Percentiles rank a stretch among this genome's conserved stretches.
Conservation (phyloP, 164 flowering plant genomes). For the Platanus orientalis region DNA sequence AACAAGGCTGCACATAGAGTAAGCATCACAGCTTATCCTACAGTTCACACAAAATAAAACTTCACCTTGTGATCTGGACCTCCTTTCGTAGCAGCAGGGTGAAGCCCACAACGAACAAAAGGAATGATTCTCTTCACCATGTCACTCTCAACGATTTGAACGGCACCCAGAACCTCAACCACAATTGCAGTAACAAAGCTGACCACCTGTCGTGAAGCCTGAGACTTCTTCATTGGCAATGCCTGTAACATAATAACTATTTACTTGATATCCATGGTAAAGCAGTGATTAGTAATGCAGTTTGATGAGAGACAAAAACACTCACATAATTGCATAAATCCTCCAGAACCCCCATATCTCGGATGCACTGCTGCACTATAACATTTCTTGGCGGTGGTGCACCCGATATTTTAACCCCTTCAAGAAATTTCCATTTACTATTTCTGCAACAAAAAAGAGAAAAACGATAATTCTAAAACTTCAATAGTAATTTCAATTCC, state of each 20-base stretch:
- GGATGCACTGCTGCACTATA: conserved; percentile 80
- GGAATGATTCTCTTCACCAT: conserved; percentile 59
- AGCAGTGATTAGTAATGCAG: not conserved
- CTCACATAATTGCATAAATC: conserved; percentile 73
- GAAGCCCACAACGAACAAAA: conserved; percentile 59
- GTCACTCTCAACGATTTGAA: conserved; percentile 43
- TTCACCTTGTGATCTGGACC: conserved; percentile 63
- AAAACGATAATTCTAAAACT: not conserved
- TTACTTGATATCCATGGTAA: not conserved
- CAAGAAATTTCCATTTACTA: conserved; percentile 78
- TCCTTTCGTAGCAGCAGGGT: conserved; percentile 38
- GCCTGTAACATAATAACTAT: conserved; percentile 39
- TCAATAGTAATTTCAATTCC: not conserved
- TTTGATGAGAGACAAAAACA: not conserved
- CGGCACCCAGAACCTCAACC: conserved; percentile 63
- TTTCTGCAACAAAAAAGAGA: conserved; percentile 38
- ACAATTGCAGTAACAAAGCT: conserved; percentile 75
- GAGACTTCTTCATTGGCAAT: conserved; percentile 50
- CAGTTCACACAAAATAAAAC: not conserved
- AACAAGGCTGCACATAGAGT: too few relatives aligned
- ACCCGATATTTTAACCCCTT: conserved; percentile 80
- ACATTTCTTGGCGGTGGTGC: conserved; percentile 88
- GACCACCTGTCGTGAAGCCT: conserved; percentile 47
- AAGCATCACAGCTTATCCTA: not conserved
- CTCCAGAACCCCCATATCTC: conserved; percentile 75